A percentile compares a stretch with the other conserved stretches of the same genome.
Evolutionary conservation across 148 eudicot genomes (phyloP).

Genomic region (Arbutus unedo): DNA sequence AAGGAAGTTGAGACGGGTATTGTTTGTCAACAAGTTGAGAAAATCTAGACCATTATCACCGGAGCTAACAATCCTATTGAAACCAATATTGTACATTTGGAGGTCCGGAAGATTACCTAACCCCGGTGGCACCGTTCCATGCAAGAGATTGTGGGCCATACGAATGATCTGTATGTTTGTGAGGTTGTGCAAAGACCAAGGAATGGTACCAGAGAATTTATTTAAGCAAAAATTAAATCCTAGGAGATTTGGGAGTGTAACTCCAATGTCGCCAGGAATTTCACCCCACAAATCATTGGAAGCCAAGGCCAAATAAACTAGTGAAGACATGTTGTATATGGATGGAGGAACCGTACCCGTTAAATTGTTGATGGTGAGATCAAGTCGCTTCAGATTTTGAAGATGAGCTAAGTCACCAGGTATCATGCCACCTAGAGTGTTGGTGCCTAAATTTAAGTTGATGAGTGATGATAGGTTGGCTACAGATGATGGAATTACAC

Average conservation of each 20-base stretch:
- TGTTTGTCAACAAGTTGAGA: slow-evolving; percentile 28
- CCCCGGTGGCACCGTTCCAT: slow-evolving; percentile 38
- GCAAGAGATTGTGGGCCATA: slow-evolving; percentile 34
- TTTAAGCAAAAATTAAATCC: slow-evolving; percentile 32
- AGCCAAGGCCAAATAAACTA: slow-evolving; percentile 26
- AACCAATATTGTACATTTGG: slow-evolving; percentile 36
- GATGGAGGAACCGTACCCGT: slow-evolving; percentile 30
- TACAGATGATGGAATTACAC: slow-evolving; percentile 29
- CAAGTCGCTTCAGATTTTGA: slow-evolving; percentile 24
- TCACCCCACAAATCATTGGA: slow-evolving; percentile 33
- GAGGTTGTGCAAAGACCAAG: slow-evolving; percentile 35
- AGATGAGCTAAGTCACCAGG: slow-evolving; percentile 27
- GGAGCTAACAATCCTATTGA: slow-evolving; percentile 26
- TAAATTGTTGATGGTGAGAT: slow-evolving; percentile 30
- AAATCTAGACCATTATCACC: slow-evolving; percentile 34
- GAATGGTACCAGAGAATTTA: slow-evolving; percentile 33
- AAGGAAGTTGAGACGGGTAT: slow-evolving; percentile 25
- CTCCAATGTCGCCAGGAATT: slow-evolving; percentile 31
- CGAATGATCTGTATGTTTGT: slow-evolving; percentile 30
- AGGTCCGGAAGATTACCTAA: slow-evolving; percentile 35
- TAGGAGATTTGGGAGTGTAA: slow-evolving; percentile 35
- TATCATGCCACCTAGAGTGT: slow-evolving; percentile 24
- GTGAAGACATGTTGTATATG: slow-evolving; percentile 37
- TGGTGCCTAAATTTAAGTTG: slow-evolving; percentile 30
- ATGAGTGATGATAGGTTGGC: slow-evolving; percentile 28